Evolutionary conservation across 23 red algal species (phyloP), one percentile per base, ranked within the genome.

Genomic region (Gracilaria vermiculophylla): DNA sequence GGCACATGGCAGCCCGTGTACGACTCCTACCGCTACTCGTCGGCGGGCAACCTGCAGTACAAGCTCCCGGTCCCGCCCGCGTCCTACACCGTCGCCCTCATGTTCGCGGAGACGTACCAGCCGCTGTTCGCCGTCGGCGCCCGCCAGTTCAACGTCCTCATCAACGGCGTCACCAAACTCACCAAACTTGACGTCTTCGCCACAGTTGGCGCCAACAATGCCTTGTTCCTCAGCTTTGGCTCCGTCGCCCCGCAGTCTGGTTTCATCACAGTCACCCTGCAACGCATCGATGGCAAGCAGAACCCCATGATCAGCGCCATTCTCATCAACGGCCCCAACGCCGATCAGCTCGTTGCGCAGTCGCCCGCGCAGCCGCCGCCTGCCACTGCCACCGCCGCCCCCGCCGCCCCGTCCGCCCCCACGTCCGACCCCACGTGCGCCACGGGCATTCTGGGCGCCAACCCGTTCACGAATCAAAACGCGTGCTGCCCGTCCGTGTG

Each of bases 261-360:
- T 21, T 60, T 70, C 60, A 75, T 92, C 50, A 83, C 79, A 20
- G 34, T 76, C 50, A 92, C 80, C n/a, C 69, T 75, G 33, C 55
- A 36, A 12, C 62, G 78, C 51, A 58, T 92, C 21, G 16, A 27
- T 9, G 77, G 48, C 5, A 76, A 82, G 48, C 27, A 92, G 45
- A 92, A 92, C 55, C 88, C 88, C 23, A 83, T 83, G 88, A 25
- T 92, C 34, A 62, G 54, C 14, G 76, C 48, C 17, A 70, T 92
- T 31, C 21, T 83, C 49, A 83, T 92, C 24, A 51, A 66, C 7
- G 84, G 69, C 1, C 14, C 32, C 20, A 55, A 70, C 15, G 69
- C 70, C 37, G 84, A 73, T 53, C 49, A 66, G 15, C 66, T 73
- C 51, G 52, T 88, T 34, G 2, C 42, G 1, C 8, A 67, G 36